phyloP scores from a whole-genome alignment of 768 basidiomycete genomes.

The Obba rivulosa region DNA sequence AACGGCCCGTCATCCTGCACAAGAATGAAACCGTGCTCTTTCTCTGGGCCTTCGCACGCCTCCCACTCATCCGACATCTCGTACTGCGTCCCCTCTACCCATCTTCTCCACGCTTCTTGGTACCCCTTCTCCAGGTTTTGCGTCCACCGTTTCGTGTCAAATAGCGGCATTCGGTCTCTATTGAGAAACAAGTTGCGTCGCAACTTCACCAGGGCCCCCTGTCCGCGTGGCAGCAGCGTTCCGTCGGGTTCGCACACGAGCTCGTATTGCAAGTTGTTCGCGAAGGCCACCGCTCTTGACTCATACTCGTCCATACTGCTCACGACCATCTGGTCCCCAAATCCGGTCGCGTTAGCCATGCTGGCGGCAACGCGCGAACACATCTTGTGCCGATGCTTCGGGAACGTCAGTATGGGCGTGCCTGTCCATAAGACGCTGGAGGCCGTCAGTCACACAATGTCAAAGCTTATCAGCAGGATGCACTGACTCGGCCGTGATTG shows the following conservation, averaged over 20 bases:
- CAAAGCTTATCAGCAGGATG: neutral
- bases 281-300: slow-evolving; percentile 37
- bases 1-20: slow-evolving; percentile 22
- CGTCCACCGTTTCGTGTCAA: slow-evolving; percentile 45
- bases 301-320: slow-evolving; percentile 39
- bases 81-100: slow-evolving; percentile 38
- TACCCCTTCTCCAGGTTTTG: slow-evolving; percentile 42
- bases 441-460: slow-evolving; percentile 1
- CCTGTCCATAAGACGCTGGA: slow-evolving; percentile 47
- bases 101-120: slow-evolving; percentile 39
- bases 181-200: slow-evolving; percentile 36
- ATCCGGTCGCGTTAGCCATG: slow-evolving; percentile 41
- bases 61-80: slow-evolving; percentile 33
- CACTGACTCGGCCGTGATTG: slow-evolving; percentile 43
- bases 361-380: slow-evolving; percentile 46
- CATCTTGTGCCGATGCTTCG: slow-evolving; percentile 43
- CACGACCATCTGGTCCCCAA: slow-evolving; percentile 44
- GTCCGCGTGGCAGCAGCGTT: slow-evolving; percentile 14
- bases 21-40: slow-evolving; percentile 25
- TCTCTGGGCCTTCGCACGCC: slow-evolving; percentile 25
- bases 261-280: slow-evolving; percentile 23
- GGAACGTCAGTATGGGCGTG: slow-evolving; percentile 45
- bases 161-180: slow-evolving; percentile 38
- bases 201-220: slow-evolving; percentile 34
- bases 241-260: slow-evolving; percentile 12